These are phyloP conservation scores for Trebouxia gelatinosa DNA, from an alignment of 163 green algal genomes.

Conservation along the genomic window DNA sequence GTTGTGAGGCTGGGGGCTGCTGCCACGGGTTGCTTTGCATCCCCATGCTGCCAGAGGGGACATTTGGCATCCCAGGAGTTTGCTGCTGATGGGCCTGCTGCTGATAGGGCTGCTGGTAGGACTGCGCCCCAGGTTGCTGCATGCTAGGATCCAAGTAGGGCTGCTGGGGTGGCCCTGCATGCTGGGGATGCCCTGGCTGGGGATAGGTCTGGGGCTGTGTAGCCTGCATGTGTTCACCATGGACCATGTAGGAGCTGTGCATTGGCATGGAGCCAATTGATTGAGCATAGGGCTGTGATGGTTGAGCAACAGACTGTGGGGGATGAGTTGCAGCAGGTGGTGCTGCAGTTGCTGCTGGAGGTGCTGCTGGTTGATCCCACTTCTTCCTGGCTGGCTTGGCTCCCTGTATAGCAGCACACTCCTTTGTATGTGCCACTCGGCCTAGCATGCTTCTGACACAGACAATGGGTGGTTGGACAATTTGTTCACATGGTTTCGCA, in stretches of 20 bases:
- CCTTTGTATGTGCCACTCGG: not conserved
- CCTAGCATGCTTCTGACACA: not conserved
- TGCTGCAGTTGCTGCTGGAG: not conserved
- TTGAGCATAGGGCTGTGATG: too few relatives aligned
- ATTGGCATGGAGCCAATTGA: too few relatives aligned
- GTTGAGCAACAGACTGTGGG: too few relatives aligned
- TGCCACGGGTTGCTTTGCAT: not conserved
- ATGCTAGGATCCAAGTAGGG: not conserved
- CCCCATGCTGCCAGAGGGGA: not conserved
- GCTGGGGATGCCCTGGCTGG: not conserved
- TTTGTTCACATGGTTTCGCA: not conserved
- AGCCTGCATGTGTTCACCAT: not conserved
- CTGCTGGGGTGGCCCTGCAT: not conserved
- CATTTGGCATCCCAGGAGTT: not conserved
- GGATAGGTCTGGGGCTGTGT: not conserved
- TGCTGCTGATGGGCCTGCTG: not conserved
- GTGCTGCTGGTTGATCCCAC: slow-evolving; percentile 15
- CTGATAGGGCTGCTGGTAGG: slow-evolving; percentile 13
- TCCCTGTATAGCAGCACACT: not conserved
- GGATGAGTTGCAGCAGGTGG: too few relatives aligned
- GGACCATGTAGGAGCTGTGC: too few relatives aligned
- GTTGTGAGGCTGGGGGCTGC: not conserved
- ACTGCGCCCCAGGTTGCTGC: not conserved
- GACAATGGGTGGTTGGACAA: not conserved
- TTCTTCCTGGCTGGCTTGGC: not conserved